Base-by-base conservation (phyloP, 495 filamentous ascomycete genomes). In the Neurospora sp. region DNA sequence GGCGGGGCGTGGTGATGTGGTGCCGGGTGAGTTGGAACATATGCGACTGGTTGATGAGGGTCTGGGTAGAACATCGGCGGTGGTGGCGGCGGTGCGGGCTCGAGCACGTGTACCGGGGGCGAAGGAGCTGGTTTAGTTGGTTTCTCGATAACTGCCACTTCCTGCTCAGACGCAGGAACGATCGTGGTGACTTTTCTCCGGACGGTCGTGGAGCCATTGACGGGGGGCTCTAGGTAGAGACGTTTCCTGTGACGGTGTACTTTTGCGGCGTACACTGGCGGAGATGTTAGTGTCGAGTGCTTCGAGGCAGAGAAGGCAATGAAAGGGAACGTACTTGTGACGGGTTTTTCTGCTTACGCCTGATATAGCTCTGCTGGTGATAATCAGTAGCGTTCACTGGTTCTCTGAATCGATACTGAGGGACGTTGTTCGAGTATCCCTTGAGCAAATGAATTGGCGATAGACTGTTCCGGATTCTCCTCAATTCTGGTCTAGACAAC, bases 151-250 rank as follows among this genome's bases (percentile, higher is more conserved):
- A 66, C 15, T 66, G 28, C 28, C 28, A 34, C 24, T 66, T 66
- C 28, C 54, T 66, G 54, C 54, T 34, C 54, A 17, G 11, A 15
- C 31, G 82, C 73, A 17, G 83, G 84, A 40, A 85, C 72, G 73
- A 85, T 81, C 74, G 82, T 85, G 43, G 83, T 85, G 66, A 83
- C 70, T 71, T 81, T 82, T 36, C 77, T 81, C 71, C 82, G 84
- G 70, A 83, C 77, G 24, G 79, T 80, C 28, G 77, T 76, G 78
- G 77, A 72, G 71, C 82, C 84, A 66, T 81, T 77, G 40, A 71
- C 76, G 34, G 82, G 82, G 10, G 82, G 83, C 73, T 84, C 81
- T 37, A 86, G 78, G 75, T 86, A 86, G 77, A 86, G 80, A 24
- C 82, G 79, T 70, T 85, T 85, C 74, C 85, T 85, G 76, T 76